Percentiles rank a stretch among this genome's conserved stretches.
Conservation (phyloP, 208 protist species). For the Herpetomonas muscarum region DNA sequence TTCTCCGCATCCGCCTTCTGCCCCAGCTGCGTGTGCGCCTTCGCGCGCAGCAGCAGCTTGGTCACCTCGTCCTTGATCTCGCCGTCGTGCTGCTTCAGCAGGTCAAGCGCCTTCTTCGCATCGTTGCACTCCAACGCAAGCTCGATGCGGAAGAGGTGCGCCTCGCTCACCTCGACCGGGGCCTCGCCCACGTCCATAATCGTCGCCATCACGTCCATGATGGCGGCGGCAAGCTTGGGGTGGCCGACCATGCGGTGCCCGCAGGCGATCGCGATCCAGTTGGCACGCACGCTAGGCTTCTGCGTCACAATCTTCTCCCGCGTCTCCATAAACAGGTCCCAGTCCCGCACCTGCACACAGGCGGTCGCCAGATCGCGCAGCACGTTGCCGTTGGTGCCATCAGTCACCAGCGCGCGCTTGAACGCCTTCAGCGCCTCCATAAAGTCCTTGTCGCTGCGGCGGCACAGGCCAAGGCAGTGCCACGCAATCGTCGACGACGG, state of each 20-base stretch:
- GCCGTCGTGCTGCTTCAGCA: conserved; percentile 72
- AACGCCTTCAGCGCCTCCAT: conserved; percentile 92
- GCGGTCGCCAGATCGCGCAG: conserved; percentile 85
- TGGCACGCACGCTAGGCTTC: conserved; percentile 80
- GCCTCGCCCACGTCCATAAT: conserved; percentile 78
- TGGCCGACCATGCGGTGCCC: conserved; percentile 74
- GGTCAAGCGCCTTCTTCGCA: conserved; percentile 52
- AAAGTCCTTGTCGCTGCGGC: conserved; percentile 90
- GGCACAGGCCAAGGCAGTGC: conserved; percentile 93
- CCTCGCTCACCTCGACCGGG: conserved; percentile 70
- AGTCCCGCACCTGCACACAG: conserved; percentile 92
- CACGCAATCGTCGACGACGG: conserved; percentile 85
- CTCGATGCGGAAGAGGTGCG: conserved; percentile 68
- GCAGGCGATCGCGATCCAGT: conserved; percentile 85
- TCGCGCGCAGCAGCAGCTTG: conserved; percentile 58
- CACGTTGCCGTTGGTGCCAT: conserved; percentile 83
- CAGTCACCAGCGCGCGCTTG: conserved; percentile 65
- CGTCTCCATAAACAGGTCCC: conserved; percentile 83
- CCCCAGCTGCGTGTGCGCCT: conserved; percentile 63
- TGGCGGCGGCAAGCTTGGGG: conserved; percentile 56
- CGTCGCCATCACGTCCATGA: conserved; percentile 75
- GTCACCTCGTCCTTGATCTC: conserved; percentile 63
- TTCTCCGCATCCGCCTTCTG: conserved; percentile 77
- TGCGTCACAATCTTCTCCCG: conserved; percentile 85
- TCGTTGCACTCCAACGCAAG: conserved; percentile 61